Conservation (phyloP, 495 filamentous ascomycete genomes). For the Aspergillus steynii region DNA sequence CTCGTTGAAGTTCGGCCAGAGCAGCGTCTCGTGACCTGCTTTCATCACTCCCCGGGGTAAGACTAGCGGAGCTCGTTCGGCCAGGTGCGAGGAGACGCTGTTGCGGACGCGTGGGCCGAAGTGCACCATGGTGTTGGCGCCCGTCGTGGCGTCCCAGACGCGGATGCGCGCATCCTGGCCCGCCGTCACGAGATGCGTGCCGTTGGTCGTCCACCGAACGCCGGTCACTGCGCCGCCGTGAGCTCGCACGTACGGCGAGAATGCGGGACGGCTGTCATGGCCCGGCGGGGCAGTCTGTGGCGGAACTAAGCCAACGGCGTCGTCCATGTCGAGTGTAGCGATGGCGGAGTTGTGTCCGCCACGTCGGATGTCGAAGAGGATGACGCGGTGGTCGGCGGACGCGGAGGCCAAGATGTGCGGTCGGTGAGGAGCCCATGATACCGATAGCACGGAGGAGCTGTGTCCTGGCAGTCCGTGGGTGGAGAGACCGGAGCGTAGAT, state of each 20-base stretch:
- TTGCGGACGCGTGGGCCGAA: conserved; percentile 81
- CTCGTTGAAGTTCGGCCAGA: conserved; percentile 71
- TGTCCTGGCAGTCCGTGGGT: conserved; percentile 80
- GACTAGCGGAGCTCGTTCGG: conserved; percentile 60
- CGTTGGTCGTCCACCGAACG: conserved; percentile 78
- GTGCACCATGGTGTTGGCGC: conserved; percentile 79
- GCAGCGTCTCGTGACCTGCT: conserved; percentile 60
- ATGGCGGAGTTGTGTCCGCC: conserved; percentile 62
- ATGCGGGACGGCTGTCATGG: conserved; percentile 44
- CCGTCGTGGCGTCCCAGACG: conserved; percentile 78
- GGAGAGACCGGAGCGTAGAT: conserved; percentile 72
- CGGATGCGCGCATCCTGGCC: conserved; percentile 81
- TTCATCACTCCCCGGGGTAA: conserved; percentile 53
- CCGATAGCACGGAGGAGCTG: conserved; percentile 66
- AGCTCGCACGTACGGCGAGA: conserved; percentile 55
- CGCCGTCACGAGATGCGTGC: conserved; percentile 68
- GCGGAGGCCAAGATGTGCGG: conserved; percentile 80
- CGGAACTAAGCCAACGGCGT: conserved; percentile 60
- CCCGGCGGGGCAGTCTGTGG: conserved; percentile 25
- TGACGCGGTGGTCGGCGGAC: conserved; percentile 72
- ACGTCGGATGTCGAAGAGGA: conserved; percentile 82
- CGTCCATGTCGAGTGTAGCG: conserved; percentile 76
- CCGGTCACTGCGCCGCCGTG: conserved; percentile 81
- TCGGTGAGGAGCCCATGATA: conserved; percentile 76
- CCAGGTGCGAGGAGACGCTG: conserved; percentile 52